Base-by-base conservation (phyloP, 306 rosid species). In the Carpinus viminea region DNA sequence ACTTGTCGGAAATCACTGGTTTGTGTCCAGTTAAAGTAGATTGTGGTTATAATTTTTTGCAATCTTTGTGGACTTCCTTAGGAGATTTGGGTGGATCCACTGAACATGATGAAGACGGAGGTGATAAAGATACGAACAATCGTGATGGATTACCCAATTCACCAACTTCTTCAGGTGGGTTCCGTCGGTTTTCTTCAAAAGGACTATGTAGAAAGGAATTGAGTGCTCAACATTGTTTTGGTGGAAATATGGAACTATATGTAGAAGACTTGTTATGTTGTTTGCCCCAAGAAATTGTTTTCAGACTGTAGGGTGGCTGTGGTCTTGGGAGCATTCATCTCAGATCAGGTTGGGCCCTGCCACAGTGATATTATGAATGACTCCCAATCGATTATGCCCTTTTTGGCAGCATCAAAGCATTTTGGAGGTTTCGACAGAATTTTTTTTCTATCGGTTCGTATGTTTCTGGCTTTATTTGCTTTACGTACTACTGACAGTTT, bases 131-230 rank as follows among this genome's bases (percentile, higher is more conserved):
- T 80, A 83, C 93, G 66, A 93, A 85, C 77, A 74, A 77, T 83
- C 85, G 85, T 45, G 90, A 86, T 61, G 93, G 91, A 82, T 89
- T 90, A 90, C 90, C 96, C 90, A 88, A 88, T 86, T 93, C 99
- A 91, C 97, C 98, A 86, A 90, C 97, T 74, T 91, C 99, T 83
- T 95, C 99, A 95, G 99, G 99, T 95, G 98, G 99, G 99, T 95
- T 90, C 97, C 82, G 89, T 92, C 96, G 93, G 96, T 89, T 91
- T 90, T 91, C 96, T 87, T 92, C 98, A 81, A 94, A 92, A 87
- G 97, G 97, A 92, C 97, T 95, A 85, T 95, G 92, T 89, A 91
- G 87, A 83, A 88, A 81, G 91, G 98, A 92, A 92, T 88, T 92
- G 90, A 91, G 95, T 94, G 97, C 90, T 86, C 97, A 81, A 87